phyloP scores from a whole-genome alignment of 345 rosid genomes.

The Citrus unshiu region DNA sequence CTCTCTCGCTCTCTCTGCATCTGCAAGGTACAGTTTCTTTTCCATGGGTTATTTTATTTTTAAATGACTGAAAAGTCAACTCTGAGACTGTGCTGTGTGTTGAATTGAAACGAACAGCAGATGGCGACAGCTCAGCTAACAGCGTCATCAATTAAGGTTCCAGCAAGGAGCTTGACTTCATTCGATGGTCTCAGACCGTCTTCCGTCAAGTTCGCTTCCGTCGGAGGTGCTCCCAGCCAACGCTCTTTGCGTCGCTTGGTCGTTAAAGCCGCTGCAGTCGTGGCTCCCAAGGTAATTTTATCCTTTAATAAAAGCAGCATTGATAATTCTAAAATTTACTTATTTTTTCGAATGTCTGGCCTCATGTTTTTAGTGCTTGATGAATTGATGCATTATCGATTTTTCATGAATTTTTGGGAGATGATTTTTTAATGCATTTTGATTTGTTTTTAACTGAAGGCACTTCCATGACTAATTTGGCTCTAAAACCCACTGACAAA shows the following conservation, averaged over 20 bases:
- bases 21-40: neutral
- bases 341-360: neutral
- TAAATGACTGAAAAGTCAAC: neutral
- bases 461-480: too few relatives aligned
- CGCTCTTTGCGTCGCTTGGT: conserved; percentile 50
- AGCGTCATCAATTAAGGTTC: conserved; percentile 45
- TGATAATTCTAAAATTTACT: neutral
- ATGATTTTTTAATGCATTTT: neutral
- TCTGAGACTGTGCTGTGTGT: neutral
- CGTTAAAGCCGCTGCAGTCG: conserved; percentile 77
- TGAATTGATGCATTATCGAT: neutral
- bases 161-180: conserved; percentile 48
- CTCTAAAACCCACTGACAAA: neutral
- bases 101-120: conserved; percentile 12
- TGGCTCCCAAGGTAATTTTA: conserved; percentile 81
- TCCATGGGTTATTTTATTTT: neutral
- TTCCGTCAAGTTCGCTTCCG: conserved; percentile 46
- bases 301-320: too few relatives aligned
- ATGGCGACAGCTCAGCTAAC: conserved; percentile 74
- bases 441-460: neutral
- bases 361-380: neutral
- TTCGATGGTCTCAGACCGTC: conserved; percentile 67
- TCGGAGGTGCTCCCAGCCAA: conserved; percentile 30
- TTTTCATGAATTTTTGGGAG: neutral
- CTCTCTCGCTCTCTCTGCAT: neutral